phyloP scores from a whole-genome alignment of 73 alveolate genomes.

The Paramecium bursaria region DNA sequence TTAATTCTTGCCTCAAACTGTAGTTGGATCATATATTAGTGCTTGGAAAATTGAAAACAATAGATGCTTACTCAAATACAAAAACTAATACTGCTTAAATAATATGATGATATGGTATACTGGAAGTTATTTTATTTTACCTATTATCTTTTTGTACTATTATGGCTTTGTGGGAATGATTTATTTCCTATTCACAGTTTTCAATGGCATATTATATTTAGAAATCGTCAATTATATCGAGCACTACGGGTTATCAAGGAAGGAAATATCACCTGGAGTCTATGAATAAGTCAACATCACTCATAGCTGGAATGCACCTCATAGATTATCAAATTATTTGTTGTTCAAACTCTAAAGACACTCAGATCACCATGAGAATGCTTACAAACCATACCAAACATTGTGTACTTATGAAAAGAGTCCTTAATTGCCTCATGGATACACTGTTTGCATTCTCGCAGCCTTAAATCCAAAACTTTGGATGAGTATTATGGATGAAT shows the following conservation, averaged over 20 bases:
- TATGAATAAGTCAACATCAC: slow-evolving; percentile 79
- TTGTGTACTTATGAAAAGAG: slow-evolving; percentile 76
- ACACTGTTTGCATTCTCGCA: slow-evolving; percentile 71
- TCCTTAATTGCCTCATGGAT: slow-evolving; percentile 87
- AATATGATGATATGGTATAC: slow-evolving; percentile 72
- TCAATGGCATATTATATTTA: slow-evolving; percentile 66
- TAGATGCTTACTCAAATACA: slow-evolving; percentile 1
- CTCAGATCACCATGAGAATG: slow-evolving; percentile 90
- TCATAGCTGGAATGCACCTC: slow-evolving; percentile 94
- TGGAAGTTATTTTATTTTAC: slow-evolving; percentile 28
- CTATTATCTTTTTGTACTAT: not conserved
- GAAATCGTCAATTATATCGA: slow-evolving; percentile 84
- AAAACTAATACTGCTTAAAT: not conserved
- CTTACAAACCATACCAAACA: slow-evolving; percentile 81
- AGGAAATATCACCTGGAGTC: slow-evolving; percentile 73
- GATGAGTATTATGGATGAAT: slow-evolving; percentile 68
- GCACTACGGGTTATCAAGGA: slow-evolving; percentile 86
- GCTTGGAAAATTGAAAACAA: slow-evolving; percentile 71
- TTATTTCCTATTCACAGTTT: slow-evolving; percentile 30
- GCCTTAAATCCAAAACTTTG: slow-evolving; percentile 79
- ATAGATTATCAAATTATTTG: slow-evolving; percentile 75
- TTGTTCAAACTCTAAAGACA: slow-evolving; percentile 85
- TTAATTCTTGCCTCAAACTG: slow-evolving; percentile 66
- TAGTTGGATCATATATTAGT: slow-evolving; percentile 75
- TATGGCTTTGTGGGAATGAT: slow-evolving; percentile 59